Evolutionary conservation across 2,329 filamentous ascomycete genomes (phyloP), one percentile per base, ranked within the genome.

Genomic region (Sclerotinia nivalis): DNA sequence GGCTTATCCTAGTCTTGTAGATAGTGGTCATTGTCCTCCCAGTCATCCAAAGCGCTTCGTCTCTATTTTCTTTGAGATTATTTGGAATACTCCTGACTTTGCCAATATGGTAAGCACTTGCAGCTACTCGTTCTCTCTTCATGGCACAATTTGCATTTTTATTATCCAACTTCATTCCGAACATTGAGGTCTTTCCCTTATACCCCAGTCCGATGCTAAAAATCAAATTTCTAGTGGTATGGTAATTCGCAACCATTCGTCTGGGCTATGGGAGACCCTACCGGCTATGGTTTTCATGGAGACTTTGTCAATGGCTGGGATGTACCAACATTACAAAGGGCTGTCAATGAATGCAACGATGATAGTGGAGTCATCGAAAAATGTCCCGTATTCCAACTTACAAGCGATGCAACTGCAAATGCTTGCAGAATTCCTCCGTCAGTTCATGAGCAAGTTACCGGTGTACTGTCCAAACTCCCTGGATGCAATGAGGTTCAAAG

Each of bases 241-340:
- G 73, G 73, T 12, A 74, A 77, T 69, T 76, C 78, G n/a, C 84
- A 85, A 69, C 83, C 83, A 5, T 87, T 88, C 72, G 83, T 88
- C 49, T 83, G 87, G 62, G 80, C 85, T 0, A 81, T 80, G 66
- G 84, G 84, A 52, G 84, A 86, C 66, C 75, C 80, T 25, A 86
- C 84, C 0, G 86, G 86, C 60, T 86, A 83, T 73, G 84, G 84
- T 1, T 84, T 84, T 74, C 86, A 88, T 75, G 85, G 82, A 58
- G 86, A 89, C 77, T 89, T 89, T 76, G 43, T 85, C 47, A 89
- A 87, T 77, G 87, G 87, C 7, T 73, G 87, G 87, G 82, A 89
- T 67, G 76, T 82, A 0, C 72, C 78, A 2, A 78, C 81, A 12
- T 82, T 89, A 8, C 83, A 87, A 67, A 77, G 78, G 0, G 86